Evolutionary conservation across 148 eudicot species (phyloP).

Genomic region (Camellia japonica): DNA sequence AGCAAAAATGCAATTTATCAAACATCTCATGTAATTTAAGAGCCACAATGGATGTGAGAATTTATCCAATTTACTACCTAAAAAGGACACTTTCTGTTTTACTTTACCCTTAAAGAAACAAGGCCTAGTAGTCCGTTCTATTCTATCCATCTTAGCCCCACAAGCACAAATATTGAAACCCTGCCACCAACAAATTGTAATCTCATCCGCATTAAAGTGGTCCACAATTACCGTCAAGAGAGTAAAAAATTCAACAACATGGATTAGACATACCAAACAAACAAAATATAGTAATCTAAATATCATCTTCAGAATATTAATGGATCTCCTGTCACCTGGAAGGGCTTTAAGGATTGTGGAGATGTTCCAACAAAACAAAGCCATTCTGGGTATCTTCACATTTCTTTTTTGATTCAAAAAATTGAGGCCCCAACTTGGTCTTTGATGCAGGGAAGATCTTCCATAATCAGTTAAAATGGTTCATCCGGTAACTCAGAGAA

Average conservation of each 20-base stretch:
- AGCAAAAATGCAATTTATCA: not conserved
- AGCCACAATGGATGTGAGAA: not conserved
- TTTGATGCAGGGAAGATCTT: constrained; percentile 1
- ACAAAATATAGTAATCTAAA: not conserved
- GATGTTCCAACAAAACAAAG: not conserved
- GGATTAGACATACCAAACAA: not conserved
- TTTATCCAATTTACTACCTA: constrained; percentile 3
- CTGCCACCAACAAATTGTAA: not conserved
- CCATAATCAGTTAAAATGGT: not conserved
- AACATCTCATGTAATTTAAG: not conserved
- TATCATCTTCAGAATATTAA: not conserved
- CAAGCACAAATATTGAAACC: not conserved
- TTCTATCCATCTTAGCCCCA: not conserved
- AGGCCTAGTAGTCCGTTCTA: not conserved
- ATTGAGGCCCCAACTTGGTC: not conserved
- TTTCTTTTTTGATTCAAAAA: not conserved
- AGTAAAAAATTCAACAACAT: not conserved
- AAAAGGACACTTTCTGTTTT: not conserved
- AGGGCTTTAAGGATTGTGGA: not conserved
- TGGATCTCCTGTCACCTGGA: not conserved
- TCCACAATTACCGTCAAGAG: not conserved
- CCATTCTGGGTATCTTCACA: not conserved
- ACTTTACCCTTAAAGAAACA: not conserved
- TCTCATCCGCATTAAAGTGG: not conserved
- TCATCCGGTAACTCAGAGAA: constrained; percentile 2